phyloP scores from a whole-genome alignment of 306 rosid species.

The apple (Malus domestica) region ASM211411v1 NC_041794.1:27010001-27010500 shows the following conservation, averaged over 20 bases:
- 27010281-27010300: neutral
- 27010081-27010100: neutral
- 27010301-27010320: neutral
- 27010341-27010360: conserved; percentile 47
- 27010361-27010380: conserved; percentile 41
- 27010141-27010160: neutral
- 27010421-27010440: conserved; percentile 42
- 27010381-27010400: conserved; percentile 41
- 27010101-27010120: neutral
- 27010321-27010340: neutral
- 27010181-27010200: conserved; percentile 36
- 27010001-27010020: neutral
- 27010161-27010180: neutral
- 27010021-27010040: neutral
- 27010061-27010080: neutral
- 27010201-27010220: conserved; percentile 40
- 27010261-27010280: neutral
- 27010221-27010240: conserved; percentile 46
- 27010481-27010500: conserved; percentile 36
- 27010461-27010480: conserved; percentile 39
- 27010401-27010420: conserved; percentile 39
- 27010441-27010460: conserved; percentile 42
- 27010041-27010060: neutral
- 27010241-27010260: conserved; percentile 9
- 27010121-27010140: neutral